Evolutionary conservation across 1,139 yeast species (phyloP), one percentile per base, ranked within the genome.

Genomic region (Yamadazyma dendronema): DNA sequence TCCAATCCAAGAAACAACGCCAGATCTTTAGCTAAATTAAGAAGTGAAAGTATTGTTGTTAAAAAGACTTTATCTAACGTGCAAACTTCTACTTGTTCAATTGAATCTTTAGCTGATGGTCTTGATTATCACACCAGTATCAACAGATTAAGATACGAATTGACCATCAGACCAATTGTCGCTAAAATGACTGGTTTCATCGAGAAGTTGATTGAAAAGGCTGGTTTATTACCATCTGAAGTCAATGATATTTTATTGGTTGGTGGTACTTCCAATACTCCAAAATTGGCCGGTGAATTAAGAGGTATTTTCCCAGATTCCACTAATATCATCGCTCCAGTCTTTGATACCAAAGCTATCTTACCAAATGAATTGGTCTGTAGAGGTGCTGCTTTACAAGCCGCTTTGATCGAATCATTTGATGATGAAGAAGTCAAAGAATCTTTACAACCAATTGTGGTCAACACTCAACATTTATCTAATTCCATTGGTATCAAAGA

Each of bases 301-400:
- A 75, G 79, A 45, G 72, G 75, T 46, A 59, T 88, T 39, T 90
- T 92, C 79, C 90, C 94, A 45, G 95, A 86, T 61, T 61, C 83
- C 41, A 87, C 95, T 40, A 74, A 65, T 38, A 76, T 90, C 40
- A 73, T 82, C 46, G 82, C 97, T 17, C 96, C 97, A 49, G 71
- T 86, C 21, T 57, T 77, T 42, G 89, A 84, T 60, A 51, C 85
- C 47, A 85, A 85, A 64, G 89, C 95, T 39, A 59, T 84, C 44
- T 81, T 84, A 70, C 97, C 99, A 44, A 80, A 87, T 54, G 98
- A 94, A 69, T 75, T 89, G 56, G 74, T 84, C 49, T 83, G 95
- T 49, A 84, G 95, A 60, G 99, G 99, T 67, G 95, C 96, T 45
- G 97, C 98, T 43, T 77, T 92, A 59, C 98, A 94, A 74, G 98